Base-by-base conservation (phyloP, 2,329 filamentous ascomycete species). In the Hymenoscyphus occultus region DNA sequence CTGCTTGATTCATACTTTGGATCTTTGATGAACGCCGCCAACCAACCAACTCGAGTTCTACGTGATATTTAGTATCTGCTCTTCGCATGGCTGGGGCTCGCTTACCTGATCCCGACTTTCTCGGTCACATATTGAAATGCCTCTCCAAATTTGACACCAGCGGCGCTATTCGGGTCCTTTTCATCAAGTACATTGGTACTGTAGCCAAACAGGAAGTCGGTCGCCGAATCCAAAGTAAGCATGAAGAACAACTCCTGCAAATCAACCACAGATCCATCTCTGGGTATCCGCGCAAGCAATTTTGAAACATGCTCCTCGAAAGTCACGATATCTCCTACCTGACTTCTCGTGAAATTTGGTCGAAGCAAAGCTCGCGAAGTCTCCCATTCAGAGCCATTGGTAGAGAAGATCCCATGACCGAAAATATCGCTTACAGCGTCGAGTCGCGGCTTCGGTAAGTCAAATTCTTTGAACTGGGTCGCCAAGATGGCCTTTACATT, bases 281-380 rank as follows among this genome's bases (percentile, higher is more conserved):
- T 74, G 0, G 86, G 86, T 3, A 91, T 81, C 3, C 80, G 79
- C 28, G 83, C 76, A 60, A 91, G 76, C 56, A 87, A 77, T 54
- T 84, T 81, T 61, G 83, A 77, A 6, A 90, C 81, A 74, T 93
- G 90, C n/a, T 81, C 79, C 73, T 93, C 90, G 68, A 91, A 88
- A 61, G 87, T 85, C 40, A 85, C 80, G 28, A 93, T 79, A 73
- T 93, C 89, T 32, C 87, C 86, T 51, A 84, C 78, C 73, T 84
- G 81, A 66, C 81, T 79, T 9, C 81, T 76, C n/a, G 80, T 78
- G 66, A 85, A 85, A 67, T 81, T 83, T 13, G 83, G 84, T 14
- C 83, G 76, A 45, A 87, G 80, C 67, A 86, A 73, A n/a, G 69
- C 40, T 22, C 74, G 28, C 70, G 73, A 56, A 75, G 70, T 61